Evolutionary conservation across 306 rosid species (phyloP).

Genomic region (Hippophae gyantsensis): DNA sequence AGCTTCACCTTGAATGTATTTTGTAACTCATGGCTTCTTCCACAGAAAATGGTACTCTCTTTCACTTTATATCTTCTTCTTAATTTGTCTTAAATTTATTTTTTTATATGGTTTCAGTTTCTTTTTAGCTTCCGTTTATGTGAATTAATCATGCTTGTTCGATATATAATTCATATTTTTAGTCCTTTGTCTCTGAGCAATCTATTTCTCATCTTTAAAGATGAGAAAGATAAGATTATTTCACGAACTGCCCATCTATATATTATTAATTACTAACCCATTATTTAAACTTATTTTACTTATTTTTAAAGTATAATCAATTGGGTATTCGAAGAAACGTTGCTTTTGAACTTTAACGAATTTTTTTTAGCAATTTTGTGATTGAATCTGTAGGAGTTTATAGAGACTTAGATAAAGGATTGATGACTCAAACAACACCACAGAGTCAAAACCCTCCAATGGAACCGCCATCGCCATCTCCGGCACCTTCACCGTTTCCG

Average conservation of each 20-base stretch:
- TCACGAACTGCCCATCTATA: too few species aligned
- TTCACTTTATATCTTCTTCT: not conserved
- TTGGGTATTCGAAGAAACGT: too few species aligned
- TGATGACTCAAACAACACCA: slow-evolving; percentile 23
- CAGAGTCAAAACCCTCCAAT: slow-evolving; percentile 26
- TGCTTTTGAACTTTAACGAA: too few species aligned
- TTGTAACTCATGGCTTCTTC: slow-evolving; percentile 14
- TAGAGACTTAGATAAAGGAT: slow-evolving; percentile 35
- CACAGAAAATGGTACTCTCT: slow-evolving; percentile 10
- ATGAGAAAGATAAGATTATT: too few species aligned
- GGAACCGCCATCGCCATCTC: slow-evolving; percentile 39
- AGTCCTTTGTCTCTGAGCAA: not conserved
- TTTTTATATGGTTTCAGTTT: not conserved
- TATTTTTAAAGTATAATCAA: too few species aligned
- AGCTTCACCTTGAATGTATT: too few species aligned
- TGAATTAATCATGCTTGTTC: not conserved
- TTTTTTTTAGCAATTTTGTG: not conserved
- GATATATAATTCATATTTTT: not conserved
- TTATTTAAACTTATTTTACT: too few species aligned
- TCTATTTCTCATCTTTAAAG: not conserved
- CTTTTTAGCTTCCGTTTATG: too few species aligned
- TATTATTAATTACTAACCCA: too few species aligned
- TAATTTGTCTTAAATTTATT: not conserved
- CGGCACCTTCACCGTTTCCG: slow-evolving; percentile 55
- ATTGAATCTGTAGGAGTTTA: slow-evolving; percentile 28